A percentile compares a stretch with the other conserved stretches of the same genome.
Conservation (phyloP, 2,329 filamentous ascomycete species). For the Penicillium freii region DNA sequence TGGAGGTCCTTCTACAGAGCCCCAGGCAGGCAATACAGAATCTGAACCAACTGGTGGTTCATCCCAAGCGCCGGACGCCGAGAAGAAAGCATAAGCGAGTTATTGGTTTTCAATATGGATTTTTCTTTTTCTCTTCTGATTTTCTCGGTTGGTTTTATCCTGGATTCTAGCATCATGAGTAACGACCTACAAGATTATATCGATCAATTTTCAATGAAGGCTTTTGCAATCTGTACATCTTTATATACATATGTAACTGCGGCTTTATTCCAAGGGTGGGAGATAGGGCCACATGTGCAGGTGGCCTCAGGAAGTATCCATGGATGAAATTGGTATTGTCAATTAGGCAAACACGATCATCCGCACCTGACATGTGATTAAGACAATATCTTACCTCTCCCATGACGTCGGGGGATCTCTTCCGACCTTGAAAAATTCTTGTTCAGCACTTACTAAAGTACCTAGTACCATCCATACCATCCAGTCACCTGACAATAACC, state of each 20-base stretch:
- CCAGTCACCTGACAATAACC: not conserved
- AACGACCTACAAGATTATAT: constrained; percentile 22
- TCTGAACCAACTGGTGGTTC: constrained; percentile 7
- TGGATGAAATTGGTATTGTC: not conserved
- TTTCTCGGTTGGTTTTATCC: constrained; percentile 9
- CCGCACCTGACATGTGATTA: not conserved
- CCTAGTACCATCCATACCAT: not conserved
- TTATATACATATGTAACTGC: not conserved
- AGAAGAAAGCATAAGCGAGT: constrained; percentile 12
- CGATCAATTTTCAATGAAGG: not conserved
- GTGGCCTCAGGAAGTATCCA: not conserved
- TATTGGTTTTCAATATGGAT: not conserved
- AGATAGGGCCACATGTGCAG: not conserved
- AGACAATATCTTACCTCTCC: not conserved
- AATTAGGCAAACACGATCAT: not conserved
- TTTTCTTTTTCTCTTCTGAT: not conserved
- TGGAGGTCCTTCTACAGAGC: constrained; percentile 5
- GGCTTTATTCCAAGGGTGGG: too few species aligned
- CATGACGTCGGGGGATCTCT: not conserved
- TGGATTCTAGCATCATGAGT: constrained; percentile 24
- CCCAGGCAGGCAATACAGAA: constrained; percentile 5
- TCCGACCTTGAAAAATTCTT: not conserved
- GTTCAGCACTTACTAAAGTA: not conserved
- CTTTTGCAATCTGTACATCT: not conserved
- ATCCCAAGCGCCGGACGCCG: constrained; percentile 10